Evolutionary conservation across 148 eudicot genomes (phyloP).

Genomic region (Amaranthus cruentus): DNA sequence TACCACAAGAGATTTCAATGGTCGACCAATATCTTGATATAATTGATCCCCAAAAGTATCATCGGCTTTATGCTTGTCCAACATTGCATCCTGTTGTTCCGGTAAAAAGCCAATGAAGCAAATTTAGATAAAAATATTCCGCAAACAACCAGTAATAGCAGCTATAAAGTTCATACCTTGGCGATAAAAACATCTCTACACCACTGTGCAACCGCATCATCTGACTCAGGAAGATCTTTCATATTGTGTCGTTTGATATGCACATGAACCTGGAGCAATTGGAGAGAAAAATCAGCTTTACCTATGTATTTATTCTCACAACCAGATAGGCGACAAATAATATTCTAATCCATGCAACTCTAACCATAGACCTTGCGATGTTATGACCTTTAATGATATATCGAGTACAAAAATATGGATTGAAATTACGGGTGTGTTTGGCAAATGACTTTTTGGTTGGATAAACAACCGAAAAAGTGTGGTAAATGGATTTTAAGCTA

Average conservation of each 20-base stretch:
- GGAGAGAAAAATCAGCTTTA: conserved; percentile 3
- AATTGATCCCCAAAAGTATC: conserved; percentile 57
- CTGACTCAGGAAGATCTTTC: conserved; percentile 84
- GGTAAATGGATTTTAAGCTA: too few species aligned
- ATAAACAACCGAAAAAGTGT: too few species aligned
- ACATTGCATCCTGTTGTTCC: conserved; percentile 59
- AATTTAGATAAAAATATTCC: background rate
- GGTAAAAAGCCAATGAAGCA: conserved; percentile 2
- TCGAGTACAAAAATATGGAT: too few species aligned
- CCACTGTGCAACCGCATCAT: conserved; percentile 92
- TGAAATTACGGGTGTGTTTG: too few species aligned
- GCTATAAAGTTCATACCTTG: conserved; percentile 46
- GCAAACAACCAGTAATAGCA: background rate
- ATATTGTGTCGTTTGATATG: conserved; percentile 74
- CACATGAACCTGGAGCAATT: conserved; percentile 62
- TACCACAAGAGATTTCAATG: conserved; percentile 79
- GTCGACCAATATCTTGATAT: conserved; percentile 55
- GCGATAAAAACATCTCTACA: conserved; percentile 78
- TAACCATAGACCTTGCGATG: background rate
- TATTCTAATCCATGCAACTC: background rate
- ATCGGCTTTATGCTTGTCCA: conserved; percentile 70
- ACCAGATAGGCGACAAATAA: background rate
- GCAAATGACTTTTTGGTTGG: too few species aligned
- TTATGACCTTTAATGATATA: background rate
- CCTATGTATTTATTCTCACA: background rate